Base-by-base conservation (phyloP, 176 grass and related monocot species). In the Triticum urartu region DNA sequence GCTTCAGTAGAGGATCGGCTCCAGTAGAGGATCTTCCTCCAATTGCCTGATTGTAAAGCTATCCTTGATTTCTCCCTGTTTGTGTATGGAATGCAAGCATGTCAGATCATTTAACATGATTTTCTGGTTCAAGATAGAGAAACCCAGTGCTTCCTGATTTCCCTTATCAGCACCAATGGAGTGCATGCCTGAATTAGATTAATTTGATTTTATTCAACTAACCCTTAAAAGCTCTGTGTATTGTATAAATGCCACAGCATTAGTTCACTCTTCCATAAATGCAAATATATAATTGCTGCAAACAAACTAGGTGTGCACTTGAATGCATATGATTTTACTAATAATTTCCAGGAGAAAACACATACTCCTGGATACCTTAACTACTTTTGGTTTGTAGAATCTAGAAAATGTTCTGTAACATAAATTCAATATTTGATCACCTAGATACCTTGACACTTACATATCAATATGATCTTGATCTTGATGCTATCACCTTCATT, bases 21-120 rank as follows among this genome's bases (percentile, higher is more conserved):
- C 90, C 80, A 95, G 38, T 21, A 98, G 38, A 88, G 95, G 91
- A 93, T 93, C 95, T 66, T 91, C 89, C 80, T 98, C 95, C 83
- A 90, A 22, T 80, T 93, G 91, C 70, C 79, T 98, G 54, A 95
- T 87, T 81, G 95, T 76, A 98, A 85, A 90, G 67, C 82, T 86
- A 98, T 93, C 87, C 91, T 83, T 67, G 89, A 83, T 69, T 95
- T 95, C 52, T 77, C 87, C 80, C 95, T 97, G 85, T 86, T 79
- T 22, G 24, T 70, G 47, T n/a, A 75, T 39, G 73, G 28, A 80
- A 82, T 15, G 22, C 20, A 77, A 79, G 5, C 14, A 64, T 78
- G 28, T 42, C 21, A 26, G 68, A 40, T 78, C 69, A 78, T 77
- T 84, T 66, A 20, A 72, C 21, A 60, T 22, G 11, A 34, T 7